These are phyloP conservation scores for Aspergillus sp. DNA, from an alignment of 2,329 filamentous ascomycete species.

Conservation along the genomic window DNA sequence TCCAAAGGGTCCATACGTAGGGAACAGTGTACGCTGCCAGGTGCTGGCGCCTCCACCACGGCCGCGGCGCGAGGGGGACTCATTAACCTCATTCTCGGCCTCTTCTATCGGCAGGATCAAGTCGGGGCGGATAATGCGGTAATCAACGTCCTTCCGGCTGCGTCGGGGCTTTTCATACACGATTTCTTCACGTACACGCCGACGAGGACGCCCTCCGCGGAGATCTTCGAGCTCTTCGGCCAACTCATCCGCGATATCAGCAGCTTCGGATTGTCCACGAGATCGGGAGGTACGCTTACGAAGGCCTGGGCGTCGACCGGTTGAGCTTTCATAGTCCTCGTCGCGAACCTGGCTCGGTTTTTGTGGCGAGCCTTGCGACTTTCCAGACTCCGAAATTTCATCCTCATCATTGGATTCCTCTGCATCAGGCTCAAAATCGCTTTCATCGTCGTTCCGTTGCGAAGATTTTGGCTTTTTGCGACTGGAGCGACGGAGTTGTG, in stretches of 20 bases:
- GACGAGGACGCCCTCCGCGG: slow-evolving; percentile 50
- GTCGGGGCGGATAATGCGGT: slow-evolving; percentile 81
- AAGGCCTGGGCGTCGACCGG: slow-evolving; percentile 57
- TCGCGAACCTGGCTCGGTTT: slow-evolving; percentile 47
- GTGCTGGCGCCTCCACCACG: slow-evolving; percentile 62
- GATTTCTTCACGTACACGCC: slow-evolving; percentile 40
- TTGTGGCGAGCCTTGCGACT: slow-evolving; percentile 48
- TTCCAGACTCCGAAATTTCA: slow-evolving; percentile 56
- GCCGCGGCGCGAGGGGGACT: slow-evolving; percentile 71
- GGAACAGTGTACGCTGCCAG: slow-evolving; percentile 83
- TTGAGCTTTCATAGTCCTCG: slow-evolving; percentile 53
- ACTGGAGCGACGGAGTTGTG: slow-evolving; percentile 42
- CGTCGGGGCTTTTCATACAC: slow-evolving; percentile 55
- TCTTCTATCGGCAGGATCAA: slow-evolving; percentile 73
- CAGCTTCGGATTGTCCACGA: slow-evolving; percentile 50
- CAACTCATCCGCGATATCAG: slow-evolving; percentile 59
- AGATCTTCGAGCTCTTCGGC: slow-evolving; percentile 63
- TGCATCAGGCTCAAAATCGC: slow-evolving; percentile 65
- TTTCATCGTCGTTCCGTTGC: slow-evolving; percentile 58
- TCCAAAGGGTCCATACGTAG: slow-evolving; percentile 90
- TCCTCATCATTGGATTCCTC: slow-evolving; percentile 60
- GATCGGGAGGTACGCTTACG: slow-evolving; percentile 55
- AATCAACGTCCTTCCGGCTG: slow-evolving; percentile 74
- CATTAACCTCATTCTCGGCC: slow-evolving; percentile 68
- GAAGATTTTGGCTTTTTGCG: slow-evolving; percentile 48